Percentiles rank a stretch among this genome's conserved stretches.
phyloP scores from a whole-genome alignment of 2,329 filamentous ascomycete genomes.

The Alternaria gansuensis region DNA sequence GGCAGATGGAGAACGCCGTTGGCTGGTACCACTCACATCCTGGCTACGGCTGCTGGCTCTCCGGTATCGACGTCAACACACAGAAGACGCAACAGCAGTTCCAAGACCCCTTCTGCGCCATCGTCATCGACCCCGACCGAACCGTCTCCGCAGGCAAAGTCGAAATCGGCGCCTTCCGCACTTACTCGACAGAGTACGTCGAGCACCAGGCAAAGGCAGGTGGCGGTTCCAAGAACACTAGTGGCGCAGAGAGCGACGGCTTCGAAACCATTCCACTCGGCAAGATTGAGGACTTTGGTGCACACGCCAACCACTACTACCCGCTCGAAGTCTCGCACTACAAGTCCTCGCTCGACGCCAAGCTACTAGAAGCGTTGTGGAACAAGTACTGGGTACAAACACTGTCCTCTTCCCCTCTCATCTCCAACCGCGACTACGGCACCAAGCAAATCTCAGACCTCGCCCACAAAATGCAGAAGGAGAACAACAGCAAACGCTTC shows the following conservation, averaged over 20 bases:
- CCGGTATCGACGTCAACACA: slow-evolving; percentile 92
- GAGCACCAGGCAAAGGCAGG: slow-evolving; percentile 55
- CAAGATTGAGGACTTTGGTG: slow-evolving; percentile 95
- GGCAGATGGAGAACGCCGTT: slow-evolving; percentile 88
- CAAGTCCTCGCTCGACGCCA: slow-evolving; percentile 89
- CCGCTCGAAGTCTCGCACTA: slow-evolving; percentile 90
- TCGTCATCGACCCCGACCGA: slow-evolving; percentile 95
- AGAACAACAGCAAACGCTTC: slow-evolving; percentile 56
- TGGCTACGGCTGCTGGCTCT: slow-evolving; percentile 97
- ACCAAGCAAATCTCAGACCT: slow-evolving; percentile 93
- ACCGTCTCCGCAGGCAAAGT: slow-evolving; percentile 95
- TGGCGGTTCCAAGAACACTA: slow-evolving; percentile 39
- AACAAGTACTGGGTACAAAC: slow-evolving; percentile 99
- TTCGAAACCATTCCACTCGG: slow-evolving; percentile 85
- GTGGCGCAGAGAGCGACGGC: slow-evolving; percentile 62
- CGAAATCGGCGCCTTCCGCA: slow-evolving; percentile 96
- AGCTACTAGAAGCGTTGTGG: slow-evolving; percentile 89
- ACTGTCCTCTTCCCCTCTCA: slow-evolving; percentile 85
- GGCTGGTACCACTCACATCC: slow-evolving; percentile 99
- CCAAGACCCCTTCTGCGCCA: slow-evolving; percentile 90
- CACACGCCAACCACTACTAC: slow-evolving; percentile 91
- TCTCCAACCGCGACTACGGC: slow-evolving; percentile 91
- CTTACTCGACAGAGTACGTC: slow-evolving; percentile 77
- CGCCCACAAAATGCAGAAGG: slow-evolving; percentile 79
- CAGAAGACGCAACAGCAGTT: slow-evolving; percentile 85